Evolutionary conservation across 2,329 filamentous ascomycete species (phyloP).

Genomic region (Aspergillus sp.): DNA sequence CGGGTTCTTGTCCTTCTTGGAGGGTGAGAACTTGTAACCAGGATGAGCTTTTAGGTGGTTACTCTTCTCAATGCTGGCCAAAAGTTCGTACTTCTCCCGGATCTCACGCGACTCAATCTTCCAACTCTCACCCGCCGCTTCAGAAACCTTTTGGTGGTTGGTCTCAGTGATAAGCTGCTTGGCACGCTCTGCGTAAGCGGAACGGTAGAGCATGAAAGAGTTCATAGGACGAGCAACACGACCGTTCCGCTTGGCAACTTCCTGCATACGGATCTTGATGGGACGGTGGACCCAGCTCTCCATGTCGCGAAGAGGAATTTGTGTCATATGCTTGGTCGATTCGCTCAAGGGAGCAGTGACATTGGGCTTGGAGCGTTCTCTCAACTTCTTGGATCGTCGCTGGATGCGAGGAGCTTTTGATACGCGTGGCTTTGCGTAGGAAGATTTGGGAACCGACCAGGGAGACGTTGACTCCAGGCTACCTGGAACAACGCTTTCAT

Average conservation of each 20-base stretch:
- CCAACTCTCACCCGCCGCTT: conserved; percentile 83
- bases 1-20: conserved; percentile 38
- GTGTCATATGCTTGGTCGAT: conserved; percentile 27
- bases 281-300: conserved; percentile 69
- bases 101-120: conserved; percentile 67
- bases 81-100: conserved; percentile 66
- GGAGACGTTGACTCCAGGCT: conserved; percentile 8
- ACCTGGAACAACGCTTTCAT: conserved; percentile 11
- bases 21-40: conserved; percentile 85
- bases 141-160: conserved; percentile 89
- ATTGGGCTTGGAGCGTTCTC: conserved; percentile 1
- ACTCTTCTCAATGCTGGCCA: conserved; percentile 71
- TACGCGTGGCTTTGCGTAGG: conserved; percentile 7
- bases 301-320: conserved; percentile 67
- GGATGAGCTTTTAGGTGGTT: conserved; percentile 84
- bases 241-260: conserved; percentile 64
- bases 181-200: conserved; percentile 79
- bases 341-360: conserved; percentile 21
- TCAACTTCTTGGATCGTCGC: conserved; percentile 8
- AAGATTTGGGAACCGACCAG: conserved; percentile 14
- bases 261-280: conserved; percentile 56
- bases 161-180: conserved; percentile 76
- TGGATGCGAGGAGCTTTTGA: conserved; percentile 8
- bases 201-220: conserved; percentile 95
- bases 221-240: conserved; percentile 93